A percentile compares a stretch with the other conserved stretches of the same genome.
These are phyloP conservation scores for Syzygium aromaticum DNA, from an alignment of 345 rosid species.

Conservation along the genomic window DNA sequence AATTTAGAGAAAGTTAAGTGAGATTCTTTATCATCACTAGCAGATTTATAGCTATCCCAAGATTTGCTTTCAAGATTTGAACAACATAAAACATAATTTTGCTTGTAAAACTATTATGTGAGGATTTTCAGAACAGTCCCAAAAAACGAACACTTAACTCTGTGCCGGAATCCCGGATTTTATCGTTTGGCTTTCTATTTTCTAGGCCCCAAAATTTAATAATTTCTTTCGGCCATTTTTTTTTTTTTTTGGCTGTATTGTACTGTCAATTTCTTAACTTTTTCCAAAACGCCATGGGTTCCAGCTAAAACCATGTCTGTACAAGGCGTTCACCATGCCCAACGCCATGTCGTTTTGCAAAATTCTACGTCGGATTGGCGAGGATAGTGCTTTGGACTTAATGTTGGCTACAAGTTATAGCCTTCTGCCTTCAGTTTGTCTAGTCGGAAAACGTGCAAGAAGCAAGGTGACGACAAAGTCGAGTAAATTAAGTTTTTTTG, in stretches of 20 bases:
- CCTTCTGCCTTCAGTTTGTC: not conserved
- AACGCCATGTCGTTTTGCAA: not conserved
- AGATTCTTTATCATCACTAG: not conserved
- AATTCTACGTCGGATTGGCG: not conserved
- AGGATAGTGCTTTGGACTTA: not conserved
- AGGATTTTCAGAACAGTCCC: not conserved
- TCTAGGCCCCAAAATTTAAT: not conserved
- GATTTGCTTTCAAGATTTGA: not conserved
- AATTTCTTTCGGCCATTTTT: not conserved
- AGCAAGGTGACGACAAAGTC: not conserved
- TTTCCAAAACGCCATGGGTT: not conserved
- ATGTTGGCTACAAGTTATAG: not conserved
- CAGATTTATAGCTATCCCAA: not conserved
- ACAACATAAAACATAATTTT: not conserved
- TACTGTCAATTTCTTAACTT: not conserved
- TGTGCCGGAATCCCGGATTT: not conserved
- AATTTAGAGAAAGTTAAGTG: not conserved
- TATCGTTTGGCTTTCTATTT: not conserved
- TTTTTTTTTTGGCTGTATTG: not conserved
- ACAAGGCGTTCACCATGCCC: not conserved
- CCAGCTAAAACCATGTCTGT: not conserved
- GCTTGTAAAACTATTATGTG: not conserved
- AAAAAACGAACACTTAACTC: not conserved
- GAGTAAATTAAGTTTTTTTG: not conserved
- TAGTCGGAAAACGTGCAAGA: not conserved